Evolutionary conservation across 768 basidiomycete species (phyloP), one percentile per base, ranked within the genome.

Genomic region (Rubroboletus pulcherrimus): DNA sequence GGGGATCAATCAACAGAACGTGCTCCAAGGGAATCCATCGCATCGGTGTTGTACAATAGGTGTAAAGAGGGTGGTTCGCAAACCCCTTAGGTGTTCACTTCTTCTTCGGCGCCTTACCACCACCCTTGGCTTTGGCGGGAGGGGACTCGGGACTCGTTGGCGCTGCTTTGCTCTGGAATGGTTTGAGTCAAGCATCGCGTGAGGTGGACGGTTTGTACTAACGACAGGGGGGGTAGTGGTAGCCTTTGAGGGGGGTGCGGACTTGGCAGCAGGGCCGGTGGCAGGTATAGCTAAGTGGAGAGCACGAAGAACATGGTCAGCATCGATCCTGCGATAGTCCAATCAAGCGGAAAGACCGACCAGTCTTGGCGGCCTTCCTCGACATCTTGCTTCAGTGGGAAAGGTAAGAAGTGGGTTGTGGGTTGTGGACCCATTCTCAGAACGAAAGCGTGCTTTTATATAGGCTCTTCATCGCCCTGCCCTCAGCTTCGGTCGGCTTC

Each of bases 41-140:
- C 40, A 41, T 58, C 6, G 19, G 39, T 46, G 46, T 49, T 30
- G 44, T 66, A 59, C 41, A 52, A 45, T 2, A 37, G 6, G 15
- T 15, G 44, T 37, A n/a, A 40, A 11, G n/a, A 35, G 19, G 29
- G 29, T 34, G n/a, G 49, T 29, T 37, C 34, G 29, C 5, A 15
- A 30, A 40, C 33, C 33, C 33, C 12, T 8, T n/a, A 4, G 9
- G 53, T 21, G 41, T 56, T 60, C 59, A 70, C 59, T 70, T 70
- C 64, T 71, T 71, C 69, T 72, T 71, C 10, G 58, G 39, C 2
- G 30, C 59, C 58, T 71, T 71, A 33, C 44, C 60, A 14, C 62
- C 56, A n/a, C 57, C 45, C 49, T 71, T 69, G 45, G 47, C 29
- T 31, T 72, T 71, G 21, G 62, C 59, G 31, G 65, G 67, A 49